phyloP scores from a whole-genome alignment of 2,329 filamentous ascomycete species.

The Drechslerella dactyloides region DNA sequence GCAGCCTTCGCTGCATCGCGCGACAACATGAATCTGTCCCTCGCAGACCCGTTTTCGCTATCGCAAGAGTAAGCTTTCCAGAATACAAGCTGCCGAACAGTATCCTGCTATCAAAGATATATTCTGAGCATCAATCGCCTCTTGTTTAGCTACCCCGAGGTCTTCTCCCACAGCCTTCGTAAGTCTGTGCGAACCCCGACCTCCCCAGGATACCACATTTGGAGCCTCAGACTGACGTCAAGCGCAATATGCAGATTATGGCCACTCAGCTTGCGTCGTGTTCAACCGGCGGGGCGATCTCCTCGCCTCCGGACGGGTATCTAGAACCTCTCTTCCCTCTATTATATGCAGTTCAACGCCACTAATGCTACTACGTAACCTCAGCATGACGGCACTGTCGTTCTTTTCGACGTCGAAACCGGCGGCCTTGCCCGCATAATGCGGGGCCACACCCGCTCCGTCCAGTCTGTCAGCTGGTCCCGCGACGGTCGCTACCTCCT shows the following conservation, averaged over 20 bases:
- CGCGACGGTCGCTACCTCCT: conserved; percentile 87
- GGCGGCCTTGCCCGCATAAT: conserved; percentile 95
- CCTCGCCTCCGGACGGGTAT: conserved; percentile 85
- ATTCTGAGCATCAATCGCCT: conserved; percentile 20
- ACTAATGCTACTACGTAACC: conserved; percentile 52
- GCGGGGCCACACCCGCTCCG: conserved; percentile 88
- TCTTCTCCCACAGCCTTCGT: conserved; percentile 49
- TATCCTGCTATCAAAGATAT: not conserved
- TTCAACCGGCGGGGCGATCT: conserved; percentile 96
- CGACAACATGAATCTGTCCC: conserved; percentile 68
- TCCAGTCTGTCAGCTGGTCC: conserved; percentile 93
- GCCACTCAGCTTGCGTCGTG: conserved; percentile 72
- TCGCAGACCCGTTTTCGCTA: conserved; percentile 74
- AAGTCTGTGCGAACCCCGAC: conserved; percentile 16
- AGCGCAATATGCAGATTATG: conserved; percentile 74
- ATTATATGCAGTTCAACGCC: conserved; percentile 10
- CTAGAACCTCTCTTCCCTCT: conserved; percentile 49
- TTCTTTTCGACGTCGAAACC: conserved; percentile 96
- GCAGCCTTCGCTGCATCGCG: not conserved
- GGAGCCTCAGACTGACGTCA: conserved; percentile 80
- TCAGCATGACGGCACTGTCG: conserved; percentile 82
- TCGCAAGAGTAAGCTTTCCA: conserved; percentile 61
- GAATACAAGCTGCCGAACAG: conserved; percentile 5
- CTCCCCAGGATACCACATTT: conserved; percentile 30
- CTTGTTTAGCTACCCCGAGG: conserved; percentile 53